Base-by-base conservation (phyloP, 768 basidiomycete genomes). In the Podaxis sp. region DNA sequence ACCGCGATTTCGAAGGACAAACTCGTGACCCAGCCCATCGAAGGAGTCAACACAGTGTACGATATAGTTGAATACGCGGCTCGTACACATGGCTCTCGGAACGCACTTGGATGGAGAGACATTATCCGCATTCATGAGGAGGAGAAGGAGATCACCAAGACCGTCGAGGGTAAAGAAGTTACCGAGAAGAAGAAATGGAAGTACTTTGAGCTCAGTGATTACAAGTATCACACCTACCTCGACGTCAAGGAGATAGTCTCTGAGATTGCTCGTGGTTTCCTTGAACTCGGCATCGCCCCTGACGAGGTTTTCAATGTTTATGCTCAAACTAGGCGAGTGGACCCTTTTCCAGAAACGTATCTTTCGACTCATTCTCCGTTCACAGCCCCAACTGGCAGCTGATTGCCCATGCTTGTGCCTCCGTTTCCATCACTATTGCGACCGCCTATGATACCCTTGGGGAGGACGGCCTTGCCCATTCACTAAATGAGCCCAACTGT, bases 371-470 rank as follows among this genome's bases (percentile, higher is more conserved):
- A 50, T 37, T 52, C 30, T 38, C 49, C 40, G 40, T 41, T 13
- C 58, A 13, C 57, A 65, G 44, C 65, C 56, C 49, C 49, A 91
- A 89, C 69, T 98, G 96, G 96, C 95, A 96, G 72, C 79, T 94
- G 60, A 82, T 96, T 61, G 86, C 91, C 0, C 88, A 94, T 70
- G 93, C 86, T 0, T 97, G 94, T 71, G 82, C 86, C 0, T 81
- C 84, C 13, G 90, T 95, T 61, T 86, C 88, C 6, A 87, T 88
- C 2, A 82, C 89, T 8, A 92, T 97, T 67, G 95, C 94, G 1
- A 99, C 97, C 2, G 95, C 96, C 0, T 99, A 99, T 75, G 96
- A 97, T 71, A 96, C 94, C 2, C 89, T 99, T 24, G 96, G 97
- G 58, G 89, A 91, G 71, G 79, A 84, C 0, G 95, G 96, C 56